A percentile compares a stretch with the other conserved stretches of the same genome.
Conservation (phyloP, 768 basidiomycete species). For the Rhizopogon salebrosus region DNA sequence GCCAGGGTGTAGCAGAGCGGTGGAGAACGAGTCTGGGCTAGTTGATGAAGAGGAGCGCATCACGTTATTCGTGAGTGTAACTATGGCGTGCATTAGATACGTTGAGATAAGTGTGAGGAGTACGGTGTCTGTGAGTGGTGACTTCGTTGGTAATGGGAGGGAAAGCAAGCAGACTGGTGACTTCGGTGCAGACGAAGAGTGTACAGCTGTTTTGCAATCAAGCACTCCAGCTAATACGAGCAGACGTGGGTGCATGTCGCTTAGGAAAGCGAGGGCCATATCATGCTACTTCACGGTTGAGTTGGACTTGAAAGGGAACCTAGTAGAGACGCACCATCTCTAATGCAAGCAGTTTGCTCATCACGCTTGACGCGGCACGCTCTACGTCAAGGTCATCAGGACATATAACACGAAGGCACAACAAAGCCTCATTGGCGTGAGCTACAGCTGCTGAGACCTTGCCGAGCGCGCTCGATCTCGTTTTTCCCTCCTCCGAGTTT, state of each 20-base stretch:
- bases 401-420: slow-evolving; percentile 37
- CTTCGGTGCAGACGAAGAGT: neutral
- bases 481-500: slow-evolving; percentile 17
- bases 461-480: slow-evolving; percentile 24
- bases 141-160: slow-evolving; percentile 36
- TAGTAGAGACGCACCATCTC: slow-evolving; percentile 55
- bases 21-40: slow-evolving; percentile 16
- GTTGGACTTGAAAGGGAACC: neutral
- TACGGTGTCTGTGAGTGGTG: slow-evolving; percentile 22
- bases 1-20: slow-evolving; percentile 22
- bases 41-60: slow-evolving; percentile 11
- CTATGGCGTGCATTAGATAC: slow-evolving; percentile 53
- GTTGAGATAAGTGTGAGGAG: slow-evolving; percentile 54
- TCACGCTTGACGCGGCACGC: slow-evolving; percentile 61
- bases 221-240: slow-evolving; percentile 8
- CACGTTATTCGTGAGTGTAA: slow-evolving; percentile 30
- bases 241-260: slow-evolving; percentile 42
- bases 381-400: slow-evolving; percentile 61
- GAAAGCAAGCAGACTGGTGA: slow-evolving; percentile 29
- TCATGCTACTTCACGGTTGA: slow-evolving; percentile 41
- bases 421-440: slow-evolving; percentile 40
- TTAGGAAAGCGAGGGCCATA: slow-evolving; percentile 39
- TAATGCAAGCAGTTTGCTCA: slow-evolving; percentile 61
- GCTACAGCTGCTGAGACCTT: slow-evolving; percentile 27
- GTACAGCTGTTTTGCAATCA: neutral